Evolutionary conservation across 2,329 filamentous ascomycete genomes (phyloP).

Genomic region (Chrysoporthe austroafricana): DNA sequence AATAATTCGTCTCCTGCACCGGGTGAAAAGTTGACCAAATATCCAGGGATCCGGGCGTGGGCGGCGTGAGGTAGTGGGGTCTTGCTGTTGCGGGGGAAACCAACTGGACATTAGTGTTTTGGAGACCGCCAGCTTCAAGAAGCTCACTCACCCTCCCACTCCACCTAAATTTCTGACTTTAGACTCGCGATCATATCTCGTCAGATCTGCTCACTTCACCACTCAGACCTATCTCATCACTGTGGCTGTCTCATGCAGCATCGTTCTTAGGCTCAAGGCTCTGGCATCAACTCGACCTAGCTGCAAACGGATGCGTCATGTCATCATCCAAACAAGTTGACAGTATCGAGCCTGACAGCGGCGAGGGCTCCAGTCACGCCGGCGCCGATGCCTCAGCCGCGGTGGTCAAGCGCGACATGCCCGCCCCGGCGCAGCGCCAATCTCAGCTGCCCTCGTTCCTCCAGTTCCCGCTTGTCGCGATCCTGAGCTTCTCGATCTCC

Average conservation of each 20-base stretch:
- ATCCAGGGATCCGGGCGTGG: not conserved
- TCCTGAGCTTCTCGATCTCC: conserved; percentile 64
- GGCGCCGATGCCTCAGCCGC: conserved; percentile 10
- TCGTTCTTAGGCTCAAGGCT: not conserved
- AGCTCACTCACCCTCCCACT: conserved; percentile 17
- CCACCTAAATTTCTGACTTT: conserved; percentile 9
- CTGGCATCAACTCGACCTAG: conserved; percentile 1
- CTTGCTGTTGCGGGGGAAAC: conserved; percentile 19
- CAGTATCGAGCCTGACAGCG: conserved; percentile 17
- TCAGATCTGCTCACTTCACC: not conserved
- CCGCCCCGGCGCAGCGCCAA: conserved; percentile 16
- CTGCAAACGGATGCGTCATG: conserved; percentile 21
- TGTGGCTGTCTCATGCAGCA: not conserved
- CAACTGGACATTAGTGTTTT: conserved; percentile 20
- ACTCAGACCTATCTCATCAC: not conserved
- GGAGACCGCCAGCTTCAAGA: conserved; percentile 10
- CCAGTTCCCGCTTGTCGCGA: conserved; percentile 58
- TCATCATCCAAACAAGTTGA: conserved; percentile 17
- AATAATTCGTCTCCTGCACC: conserved; percentile 4
- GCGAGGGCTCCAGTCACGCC: conserved; percentile 18
- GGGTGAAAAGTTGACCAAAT: not conserved
- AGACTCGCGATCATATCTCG: not conserved
- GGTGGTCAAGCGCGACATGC: conserved; percentile 4
- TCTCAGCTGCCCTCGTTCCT: conserved; percentile 48
- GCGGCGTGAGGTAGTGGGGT: conserved; percentile 5